phyloP scores from a whole-genome alignment of 208 protist genomes.

The Naegleria fowleri region DNA sequence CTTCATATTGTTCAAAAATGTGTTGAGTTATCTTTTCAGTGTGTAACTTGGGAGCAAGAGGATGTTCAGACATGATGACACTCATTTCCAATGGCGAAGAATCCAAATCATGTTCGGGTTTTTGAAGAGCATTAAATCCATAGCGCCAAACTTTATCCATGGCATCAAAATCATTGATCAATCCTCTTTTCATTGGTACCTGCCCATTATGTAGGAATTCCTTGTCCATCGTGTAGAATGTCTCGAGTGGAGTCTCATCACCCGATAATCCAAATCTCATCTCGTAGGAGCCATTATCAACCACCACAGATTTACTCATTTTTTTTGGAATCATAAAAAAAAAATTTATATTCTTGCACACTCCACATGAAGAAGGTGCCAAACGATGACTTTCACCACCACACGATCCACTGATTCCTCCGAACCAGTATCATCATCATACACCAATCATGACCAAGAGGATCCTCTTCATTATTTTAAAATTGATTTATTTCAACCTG shows the following conservation, averaged over 20 bases:
- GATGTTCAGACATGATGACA: conserved; percentile 49
- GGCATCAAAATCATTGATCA: conserved; percentile 45
- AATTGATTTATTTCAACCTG: background rate
- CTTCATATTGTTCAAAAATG: conserved; percentile 55
- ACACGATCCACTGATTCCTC: no score
- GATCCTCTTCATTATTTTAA: no score
- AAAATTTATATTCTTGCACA: background rate
- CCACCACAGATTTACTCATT: background rate
- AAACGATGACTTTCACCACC: no score
- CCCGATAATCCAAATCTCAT: conserved; percentile 4
- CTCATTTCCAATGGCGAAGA: conserved; percentile 17
- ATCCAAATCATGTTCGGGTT: background rate
- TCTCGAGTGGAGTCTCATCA: conserved; percentile 46
- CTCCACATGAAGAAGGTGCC: no score
- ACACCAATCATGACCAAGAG: no score
- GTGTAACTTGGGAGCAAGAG: conserved; percentile 62
- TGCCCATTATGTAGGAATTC: background rate
- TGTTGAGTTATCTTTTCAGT: conserved; percentile 71
- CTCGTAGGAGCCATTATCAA: conserved; percentile 15
- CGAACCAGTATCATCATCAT: no score
- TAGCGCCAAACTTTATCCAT: conserved; percentile 58
- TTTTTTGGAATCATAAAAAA: background rate
- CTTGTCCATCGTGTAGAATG: conserved; percentile 56
- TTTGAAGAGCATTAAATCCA: background rate
- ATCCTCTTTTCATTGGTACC: conserved; percentile 46